phyloP scores from a whole-genome alignment of 345 rosid genomes.

The Eucalyptus viminalis region DNA sequence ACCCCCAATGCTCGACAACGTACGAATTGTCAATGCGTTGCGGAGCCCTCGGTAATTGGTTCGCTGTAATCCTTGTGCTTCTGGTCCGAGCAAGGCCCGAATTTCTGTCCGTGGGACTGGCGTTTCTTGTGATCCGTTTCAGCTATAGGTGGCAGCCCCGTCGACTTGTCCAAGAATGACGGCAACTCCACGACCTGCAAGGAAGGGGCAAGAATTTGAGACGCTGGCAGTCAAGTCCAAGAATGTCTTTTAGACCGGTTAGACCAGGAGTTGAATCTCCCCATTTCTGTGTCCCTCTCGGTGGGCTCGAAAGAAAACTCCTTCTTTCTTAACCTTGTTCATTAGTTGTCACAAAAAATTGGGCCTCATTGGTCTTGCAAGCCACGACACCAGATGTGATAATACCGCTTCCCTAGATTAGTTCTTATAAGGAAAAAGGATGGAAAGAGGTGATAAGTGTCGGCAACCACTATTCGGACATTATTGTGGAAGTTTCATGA shows the following conservation, averaged over 20 bases:
- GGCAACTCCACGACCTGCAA: not conserved
- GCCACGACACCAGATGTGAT: not conserved
- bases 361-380: not conserved
- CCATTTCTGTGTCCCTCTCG: not conserved
- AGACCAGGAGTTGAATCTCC: not conserved
- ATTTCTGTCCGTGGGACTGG: slow-evolving; percentile 60
- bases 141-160: slow-evolving; percentile 20
- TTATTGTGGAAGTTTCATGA: not conserved
- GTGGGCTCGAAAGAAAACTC: not conserved
- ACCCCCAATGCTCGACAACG: not conserved
- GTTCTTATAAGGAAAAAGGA: not conserved
- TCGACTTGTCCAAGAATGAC: slow-evolving; percentile 39
- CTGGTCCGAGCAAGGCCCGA: slow-evolving; percentile 12
- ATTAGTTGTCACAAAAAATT: not conserved
- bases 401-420: not conserved
- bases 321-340: not conserved
- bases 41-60: not conserved
- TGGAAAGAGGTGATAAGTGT: not conserved
- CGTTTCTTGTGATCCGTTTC: slow-evolving; percentile 27
- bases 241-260: not conserved
- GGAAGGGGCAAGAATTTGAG: not conserved
- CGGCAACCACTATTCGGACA: not conserved
- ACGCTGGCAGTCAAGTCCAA: not conserved
- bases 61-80: not conserved
- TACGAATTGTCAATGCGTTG: not conserved